A percentile compares a stretch with the other conserved stretches of the same genome.
Evolutionary conservation across 306 rosid genomes (phyloP).

Genomic region (Fragaria ananassa): DNA sequence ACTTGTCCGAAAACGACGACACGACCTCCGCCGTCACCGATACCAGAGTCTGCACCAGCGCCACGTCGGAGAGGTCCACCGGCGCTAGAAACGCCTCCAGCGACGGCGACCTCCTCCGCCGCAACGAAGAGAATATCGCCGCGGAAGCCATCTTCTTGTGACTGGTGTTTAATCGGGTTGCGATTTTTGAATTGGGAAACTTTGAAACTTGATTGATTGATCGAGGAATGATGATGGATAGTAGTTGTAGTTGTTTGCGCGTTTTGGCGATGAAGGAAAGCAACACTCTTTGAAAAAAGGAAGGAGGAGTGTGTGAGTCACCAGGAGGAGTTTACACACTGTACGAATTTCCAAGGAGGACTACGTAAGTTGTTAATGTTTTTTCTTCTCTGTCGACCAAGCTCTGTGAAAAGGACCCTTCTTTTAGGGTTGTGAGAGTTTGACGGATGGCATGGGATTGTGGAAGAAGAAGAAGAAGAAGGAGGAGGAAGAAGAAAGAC

Average conservation of each 20-base stretch:
- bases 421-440: slow-evolving; percentile 28
- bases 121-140: slow-evolving; percentile 74
- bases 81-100: slow-evolving; percentile 84
- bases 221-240: too few species aligned
- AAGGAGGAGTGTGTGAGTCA: neutral
- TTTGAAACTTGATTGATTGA: too few species aligned
- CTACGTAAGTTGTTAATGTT: neutral
- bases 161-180: too few species aligned
- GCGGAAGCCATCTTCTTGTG: slow-evolving; percentile 52
- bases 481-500: neutral
- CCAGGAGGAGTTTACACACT: neutral
- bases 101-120: slow-evolving; percentile 91
- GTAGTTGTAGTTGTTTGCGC: neutral
- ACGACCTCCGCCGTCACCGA: slow-evolving; percentile 53
- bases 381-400: slow-evolving; percentile 26
- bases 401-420: slow-evolving; percentile 46
- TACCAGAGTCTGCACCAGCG: slow-evolving; percentile 63
- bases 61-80: slow-evolving; percentile 66
- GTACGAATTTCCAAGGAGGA: neutral
- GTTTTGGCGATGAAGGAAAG: neutral
- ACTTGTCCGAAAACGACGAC: slow-evolving; percentile 46
- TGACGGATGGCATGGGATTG: slow-evolving; percentile 2
- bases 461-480: neutral
- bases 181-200: too few species aligned
- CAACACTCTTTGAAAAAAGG: neutral